Evolutionary conservation across 352 stramenopile species (phyloP), one percentile per base, ranked within the genome.

Genomic region (Phytophthora rubi): DNA sequence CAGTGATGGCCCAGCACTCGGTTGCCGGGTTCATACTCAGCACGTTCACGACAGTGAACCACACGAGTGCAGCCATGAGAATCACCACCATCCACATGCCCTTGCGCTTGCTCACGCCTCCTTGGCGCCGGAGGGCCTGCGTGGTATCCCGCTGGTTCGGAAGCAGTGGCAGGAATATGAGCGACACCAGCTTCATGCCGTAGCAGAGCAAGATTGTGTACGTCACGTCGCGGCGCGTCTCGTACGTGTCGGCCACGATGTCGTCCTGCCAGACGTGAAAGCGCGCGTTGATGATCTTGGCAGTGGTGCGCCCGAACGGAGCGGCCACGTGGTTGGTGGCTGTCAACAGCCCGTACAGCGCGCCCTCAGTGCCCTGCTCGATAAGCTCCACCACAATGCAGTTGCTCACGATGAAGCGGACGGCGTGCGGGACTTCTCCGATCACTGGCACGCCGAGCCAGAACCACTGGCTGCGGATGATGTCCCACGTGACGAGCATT

Each of bases 391-490:
- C 82, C n/a, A 87, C 80, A 5, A 85, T 79, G 56, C 85, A 90
- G n/a, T 65, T 88, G 26, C 75, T 68, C 5, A 90, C 79, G 53
- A 90, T 90, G 65, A 88, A 89, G 23, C 80, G 75, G 44, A 89
- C 68, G 26, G 81, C 81, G 35, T 80, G 73, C 5, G 82, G 82
- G 2, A 89, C 49, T 21, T 88, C 79, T 28, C 77, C 80, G 3
- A 88, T 77, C 0, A 90, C 62, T 0, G 80, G 80, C 9, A 88
- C 74, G 48, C 81, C 79, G 2, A 86, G 68, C 80, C 77, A 90
- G 65, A 90, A 89, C 82, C 82, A 90, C 54, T 87, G 80, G 66
- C 82, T 86, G 12, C 82, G 80, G 6, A 86, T 58, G 4, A 88
- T 68, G n/a, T 87, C 75, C 82, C 80, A 90, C 2, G 77, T 70